Percentiles rank a stretch among this genome's conserved stretches.
Conservation (phyloP, 2,329 filamentous ascomycete species). For the Cordyceps pruinosa region DNA sequence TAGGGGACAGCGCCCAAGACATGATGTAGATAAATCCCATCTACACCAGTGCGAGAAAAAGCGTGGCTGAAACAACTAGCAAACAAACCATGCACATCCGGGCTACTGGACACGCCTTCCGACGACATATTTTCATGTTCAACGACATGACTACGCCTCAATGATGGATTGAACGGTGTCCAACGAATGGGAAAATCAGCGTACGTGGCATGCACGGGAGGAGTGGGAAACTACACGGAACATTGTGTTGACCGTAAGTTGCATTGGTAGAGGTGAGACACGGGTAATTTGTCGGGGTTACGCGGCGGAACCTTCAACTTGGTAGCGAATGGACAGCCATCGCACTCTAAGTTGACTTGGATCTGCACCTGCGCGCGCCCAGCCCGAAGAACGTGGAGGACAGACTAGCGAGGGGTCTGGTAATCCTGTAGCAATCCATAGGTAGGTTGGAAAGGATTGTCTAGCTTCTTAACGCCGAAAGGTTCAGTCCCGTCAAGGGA, state of each 20-base stretch:
- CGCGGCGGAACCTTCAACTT: not conserved
- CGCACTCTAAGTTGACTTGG: not conserved
- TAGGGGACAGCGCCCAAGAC: conserved; percentile 4
- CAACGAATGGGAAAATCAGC: not conserved
- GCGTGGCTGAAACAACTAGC: conserved; percentile 1
- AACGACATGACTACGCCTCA: not conserved
- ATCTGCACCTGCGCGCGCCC: not conserved
- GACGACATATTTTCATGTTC: not conserved
- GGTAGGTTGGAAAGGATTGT: not conserved
- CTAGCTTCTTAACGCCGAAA: not conserved
- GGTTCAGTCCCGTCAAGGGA: not conserved
- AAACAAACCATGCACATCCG: conserved; percentile 1
- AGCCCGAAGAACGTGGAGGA: no score
- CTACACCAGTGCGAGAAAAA: not conserved
- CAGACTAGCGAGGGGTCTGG: no score
- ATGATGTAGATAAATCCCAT: not conserved
- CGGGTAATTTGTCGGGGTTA: not conserved
- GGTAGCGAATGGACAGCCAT: not conserved
- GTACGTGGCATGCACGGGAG: not conserved
- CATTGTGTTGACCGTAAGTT: not conserved
- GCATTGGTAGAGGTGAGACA: conserved; percentile 4
- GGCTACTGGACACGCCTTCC: not conserved
- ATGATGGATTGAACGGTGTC: not conserved
- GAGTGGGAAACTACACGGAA: not conserved
- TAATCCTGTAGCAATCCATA: no score